These are phyloP conservation scores for Giardia muris DNA, from an alignment of 208 protist genomes.

Conservation along the genomic window DNA sequence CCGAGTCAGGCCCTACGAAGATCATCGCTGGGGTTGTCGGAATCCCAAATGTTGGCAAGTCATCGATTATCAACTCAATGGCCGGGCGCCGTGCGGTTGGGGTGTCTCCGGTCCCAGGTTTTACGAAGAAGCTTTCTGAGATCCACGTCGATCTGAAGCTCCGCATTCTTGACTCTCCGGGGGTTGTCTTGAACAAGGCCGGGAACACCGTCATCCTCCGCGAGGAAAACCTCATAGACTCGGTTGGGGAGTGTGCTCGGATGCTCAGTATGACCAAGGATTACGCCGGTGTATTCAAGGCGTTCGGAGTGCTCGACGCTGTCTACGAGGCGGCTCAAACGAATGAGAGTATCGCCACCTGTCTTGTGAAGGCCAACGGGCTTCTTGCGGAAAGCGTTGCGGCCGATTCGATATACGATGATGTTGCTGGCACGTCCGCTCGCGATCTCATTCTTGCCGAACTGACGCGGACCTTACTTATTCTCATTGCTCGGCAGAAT, in stretches of 20 bases:
- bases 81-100: constrained; percentile 13
- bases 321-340: neutral
- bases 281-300: neutral
- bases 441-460: neutral
- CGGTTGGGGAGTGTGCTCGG: constrained; percentile 32
- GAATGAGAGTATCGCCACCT: neutral
- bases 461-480: constrained; percentile 29
- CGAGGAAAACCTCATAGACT: constrained; percentile 41
- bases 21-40: constrained; percentile 24
- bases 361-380: neutral
- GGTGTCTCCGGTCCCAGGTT: constrained; percentile 37
- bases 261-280: constrained; percentile 35
- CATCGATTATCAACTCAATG: constrained; percentile 44
- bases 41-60: constrained; percentile 45
- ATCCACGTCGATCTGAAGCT: constrained; percentile 40
- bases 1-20: neutral
- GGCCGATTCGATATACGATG: neutral
- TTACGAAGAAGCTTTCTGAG: constrained; percentile 36
- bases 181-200: constrained; percentile 37
- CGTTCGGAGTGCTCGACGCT: neutral
- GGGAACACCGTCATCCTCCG: constrained; percentile 33
- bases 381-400: neutral
- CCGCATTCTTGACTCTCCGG: constrained; percentile 41
- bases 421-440: neutral
- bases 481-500: constrained; percentile 28